Evolutionary conservation across 176 grass and related monocot genomes (phyloP).

Genomic region (Thalia dealbata): DNA sequence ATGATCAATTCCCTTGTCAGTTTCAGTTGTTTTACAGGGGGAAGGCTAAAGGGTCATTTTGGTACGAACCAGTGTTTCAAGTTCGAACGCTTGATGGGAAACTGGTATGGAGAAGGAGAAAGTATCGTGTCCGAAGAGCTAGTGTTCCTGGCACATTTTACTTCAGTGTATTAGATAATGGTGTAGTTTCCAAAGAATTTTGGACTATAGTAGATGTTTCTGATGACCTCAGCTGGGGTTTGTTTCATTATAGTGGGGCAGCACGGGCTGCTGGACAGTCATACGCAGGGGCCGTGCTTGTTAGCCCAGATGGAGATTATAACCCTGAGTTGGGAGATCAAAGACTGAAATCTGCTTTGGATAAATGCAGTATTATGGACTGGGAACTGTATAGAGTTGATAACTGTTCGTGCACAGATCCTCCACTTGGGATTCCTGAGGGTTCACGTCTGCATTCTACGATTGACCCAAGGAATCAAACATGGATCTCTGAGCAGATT

Average conservation of each 20-base stretch:
- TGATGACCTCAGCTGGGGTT: conserved; percentile 74
- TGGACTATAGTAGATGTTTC: conserved; percentile 82
- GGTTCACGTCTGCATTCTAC: conserved; percentile 57
- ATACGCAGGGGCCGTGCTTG: conserved; percentile 82
- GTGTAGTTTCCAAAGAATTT: conserved; percentile 84
- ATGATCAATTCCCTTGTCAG: conserved; percentile 91
- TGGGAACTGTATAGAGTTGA: conserved; percentile 85
- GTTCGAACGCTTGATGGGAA: conserved; percentile 67
- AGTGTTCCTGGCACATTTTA: conserved; percentile 76
- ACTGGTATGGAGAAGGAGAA: conserved; percentile 74
- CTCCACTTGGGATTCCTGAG: conserved; percentile 61
- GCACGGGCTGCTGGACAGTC: conserved; percentile 66
- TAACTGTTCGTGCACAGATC: conserved; percentile 53
- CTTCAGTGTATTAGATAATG: conserved; percentile 90
- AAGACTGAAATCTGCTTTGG: conserved; percentile 48
- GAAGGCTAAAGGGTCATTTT: conserved; percentile 81
- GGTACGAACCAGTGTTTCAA: conserved; percentile 91
- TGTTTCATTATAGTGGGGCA: conserved; percentile 87
- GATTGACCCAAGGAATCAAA: conserved; percentile 34
- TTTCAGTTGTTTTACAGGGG: conserved; percentile 91
- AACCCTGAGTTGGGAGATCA: conserved; percentile 29
- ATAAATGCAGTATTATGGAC: conserved; percentile 70
- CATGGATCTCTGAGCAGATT: neutral
- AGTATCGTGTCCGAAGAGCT: conserved; percentile 61
- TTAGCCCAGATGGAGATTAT: conserved; percentile 64